Evolutionary conservation across 768 basidiomycete species (phyloP).

Genomic region (Holtermannia corniformis): DNA sequence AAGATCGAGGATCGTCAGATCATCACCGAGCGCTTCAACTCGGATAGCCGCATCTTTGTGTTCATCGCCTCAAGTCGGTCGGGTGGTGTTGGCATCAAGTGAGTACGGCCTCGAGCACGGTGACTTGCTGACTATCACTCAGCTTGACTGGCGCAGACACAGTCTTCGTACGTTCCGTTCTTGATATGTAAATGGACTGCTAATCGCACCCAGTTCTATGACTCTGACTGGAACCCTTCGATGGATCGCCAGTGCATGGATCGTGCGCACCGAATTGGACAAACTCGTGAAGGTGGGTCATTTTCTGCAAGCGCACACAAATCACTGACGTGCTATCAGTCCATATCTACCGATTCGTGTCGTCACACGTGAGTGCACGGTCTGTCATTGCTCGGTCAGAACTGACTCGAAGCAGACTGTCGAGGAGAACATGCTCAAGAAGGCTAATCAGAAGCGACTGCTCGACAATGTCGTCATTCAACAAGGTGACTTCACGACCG

Average conservation of each 20-base stretch:
- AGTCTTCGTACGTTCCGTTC: conserved; percentile 23
- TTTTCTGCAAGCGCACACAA: not conserved
- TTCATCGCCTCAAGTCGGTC: conserved; percentile 45
- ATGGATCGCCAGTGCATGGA: conserved; percentile 47
- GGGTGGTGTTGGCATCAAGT: conserved; percentile 81
- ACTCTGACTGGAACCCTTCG: conserved; percentile 45
- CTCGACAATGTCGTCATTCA: conserved; percentile 87
- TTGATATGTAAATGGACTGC: not conserved
- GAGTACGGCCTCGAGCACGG: not conserved
- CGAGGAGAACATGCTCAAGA: conserved; percentile 90
- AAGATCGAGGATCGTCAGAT: conserved; percentile 76
- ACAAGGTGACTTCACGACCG: conserved; percentile 66
- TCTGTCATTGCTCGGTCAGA: not conserved
- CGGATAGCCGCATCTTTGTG: conserved; percentile 42
- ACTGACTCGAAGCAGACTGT: conserved; percentile 64
- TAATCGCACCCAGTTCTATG: conserved; percentile 44
- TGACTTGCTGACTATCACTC: not conserved
- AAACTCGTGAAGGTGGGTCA: conserved; percentile 38
- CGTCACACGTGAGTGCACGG: conserved; percentile 17
- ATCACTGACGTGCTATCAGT: conserved; percentile 64
- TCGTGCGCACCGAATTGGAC: conserved; percentile 42
- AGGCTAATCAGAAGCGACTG: conserved; percentile 94
- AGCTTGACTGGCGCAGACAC: conserved; percentile 45
- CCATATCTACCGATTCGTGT: conserved; percentile 86
- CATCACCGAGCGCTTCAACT: conserved; percentile 46